phyloP scores from a whole-genome alignment of 495 filamentous ascomycete species.

The Terfezia claveryi region DNA sequence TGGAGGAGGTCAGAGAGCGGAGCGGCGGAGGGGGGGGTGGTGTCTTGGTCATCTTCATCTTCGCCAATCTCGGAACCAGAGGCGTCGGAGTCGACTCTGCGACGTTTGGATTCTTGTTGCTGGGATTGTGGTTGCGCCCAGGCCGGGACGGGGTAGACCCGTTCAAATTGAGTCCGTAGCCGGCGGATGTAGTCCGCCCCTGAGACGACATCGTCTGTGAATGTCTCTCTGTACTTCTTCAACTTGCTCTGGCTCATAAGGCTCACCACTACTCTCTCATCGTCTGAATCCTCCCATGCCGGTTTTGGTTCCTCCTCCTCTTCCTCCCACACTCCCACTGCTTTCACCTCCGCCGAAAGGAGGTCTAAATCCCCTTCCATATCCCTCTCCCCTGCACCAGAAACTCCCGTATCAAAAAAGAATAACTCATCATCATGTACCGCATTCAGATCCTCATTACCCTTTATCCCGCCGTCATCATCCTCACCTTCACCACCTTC shows the following conservation, averaged over 20 bases:
- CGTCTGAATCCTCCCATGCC: conserved; percentile 90
- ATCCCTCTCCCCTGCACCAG: neutral
- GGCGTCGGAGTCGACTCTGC: conserved; percentile 28
- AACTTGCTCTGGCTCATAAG: conserved; percentile 48
- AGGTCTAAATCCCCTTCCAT: conserved; percentile 26
- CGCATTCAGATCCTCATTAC: conserved; percentile 8
- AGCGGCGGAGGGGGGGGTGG: conserved; percentile 40
- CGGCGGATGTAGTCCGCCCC: conserved; percentile 67
- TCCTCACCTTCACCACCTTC: neutral
- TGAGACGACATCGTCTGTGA: conserved; percentile 63
- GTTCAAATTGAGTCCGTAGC: conserved; percentile 53
- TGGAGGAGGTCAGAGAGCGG: conserved; percentile 65
- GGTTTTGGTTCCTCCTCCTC: conserved; percentile 25
- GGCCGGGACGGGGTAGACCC: conserved; percentile 54
- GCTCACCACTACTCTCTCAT: conserved; percentile 67
- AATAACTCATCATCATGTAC: conserved; percentile 14
- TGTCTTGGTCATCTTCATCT: conserved; percentile 27
- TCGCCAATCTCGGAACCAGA: conserved; percentile 24
- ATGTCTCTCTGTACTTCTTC: conserved; percentile 57
- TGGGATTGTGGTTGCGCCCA: conserved; percentile 39
- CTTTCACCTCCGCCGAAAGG: conserved; percentile 41
- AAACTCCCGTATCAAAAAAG: neutral
- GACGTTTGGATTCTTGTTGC: conserved; percentile 27
- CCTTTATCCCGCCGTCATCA: neutral
- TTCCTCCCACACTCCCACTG: conserved; percentile 24